These are phyloP conservation scores for Chytriomyces sp. DNA, from an alignment of 192 early-diverging fungal species.

Conservation along the genomic window DNA sequence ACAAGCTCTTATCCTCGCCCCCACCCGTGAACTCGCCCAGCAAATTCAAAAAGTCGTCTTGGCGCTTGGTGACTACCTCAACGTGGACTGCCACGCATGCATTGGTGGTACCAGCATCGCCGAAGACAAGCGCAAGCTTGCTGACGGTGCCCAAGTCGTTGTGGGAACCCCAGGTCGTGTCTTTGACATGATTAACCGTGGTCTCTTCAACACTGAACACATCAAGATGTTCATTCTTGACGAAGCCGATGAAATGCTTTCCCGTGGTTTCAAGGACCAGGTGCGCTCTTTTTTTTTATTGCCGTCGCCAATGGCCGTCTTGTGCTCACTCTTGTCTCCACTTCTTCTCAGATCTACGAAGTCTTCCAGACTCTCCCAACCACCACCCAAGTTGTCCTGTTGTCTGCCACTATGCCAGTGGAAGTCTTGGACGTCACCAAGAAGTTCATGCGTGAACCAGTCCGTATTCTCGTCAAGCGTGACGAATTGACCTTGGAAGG, in stretches of 20 bases:
- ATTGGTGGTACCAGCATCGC: slow-evolving; percentile 95
- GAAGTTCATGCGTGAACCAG: slow-evolving; percentile 99
- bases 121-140: slow-evolving; percentile 86
- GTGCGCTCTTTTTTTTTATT: too few relatives aligned
- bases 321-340: too few relatives aligned
- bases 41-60: slow-evolving; percentile 97
- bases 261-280: slow-evolving; percentile 97
- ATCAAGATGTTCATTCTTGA: slow-evolving; percentile 99
- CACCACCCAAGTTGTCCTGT: slow-evolving; percentile 92
- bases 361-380: slow-evolving; percentile 93
- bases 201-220: slow-evolving; percentile 76
- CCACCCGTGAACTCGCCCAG: slow-evolving; percentile 97
- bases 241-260: slow-evolving; percentile 99
- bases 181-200: slow-evolving; percentile 96
- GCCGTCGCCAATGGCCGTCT: too few relatives aligned
- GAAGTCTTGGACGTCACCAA: slow-evolving; percentile 96
- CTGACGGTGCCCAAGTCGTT: slow-evolving; percentile 87
- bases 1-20: slow-evolving; percentile 96
- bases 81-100: slow-evolving; percentile 92
- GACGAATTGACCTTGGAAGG: slow-evolving; percentile 98
- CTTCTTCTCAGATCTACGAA: slow-evolving; percentile 20
- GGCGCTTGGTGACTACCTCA: slow-evolving; percentile 94
- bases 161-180: slow-evolving; percentile 99
- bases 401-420: slow-evolving; percentile 95
- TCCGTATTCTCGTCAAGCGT: slow-evolving; percentile 99